Conservation (phyloP, 331 rosid species). For the Stylosanthes scabra region DNA sequence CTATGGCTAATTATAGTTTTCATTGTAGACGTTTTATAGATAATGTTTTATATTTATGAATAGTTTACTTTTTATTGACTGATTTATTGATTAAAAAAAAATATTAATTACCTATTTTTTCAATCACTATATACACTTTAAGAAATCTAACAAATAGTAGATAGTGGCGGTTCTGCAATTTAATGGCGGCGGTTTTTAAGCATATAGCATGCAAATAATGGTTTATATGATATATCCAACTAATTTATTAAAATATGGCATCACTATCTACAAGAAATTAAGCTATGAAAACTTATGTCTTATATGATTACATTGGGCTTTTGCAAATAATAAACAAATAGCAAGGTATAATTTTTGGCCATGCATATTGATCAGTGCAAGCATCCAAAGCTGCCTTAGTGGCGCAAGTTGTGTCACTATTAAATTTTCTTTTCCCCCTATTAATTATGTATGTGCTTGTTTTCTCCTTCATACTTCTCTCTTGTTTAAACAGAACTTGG, state of each 20-base stretch:
- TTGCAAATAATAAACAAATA: constrained; percentile 3
- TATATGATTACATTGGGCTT: neutral
- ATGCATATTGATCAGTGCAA: neutral
- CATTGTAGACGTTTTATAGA: too few relatives aligned
- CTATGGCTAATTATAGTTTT: too few relatives aligned
- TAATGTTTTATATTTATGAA: too few relatives aligned
- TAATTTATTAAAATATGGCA: neutral
- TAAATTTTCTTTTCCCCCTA: too few relatives aligned
- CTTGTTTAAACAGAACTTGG: neutral
- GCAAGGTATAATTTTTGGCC: neutral
- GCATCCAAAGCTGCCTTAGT: neutral
- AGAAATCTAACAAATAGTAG: too few relatives aligned
- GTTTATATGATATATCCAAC: neutral
- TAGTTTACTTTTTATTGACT: too few relatives aligned
- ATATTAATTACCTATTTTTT: too few relatives aligned
- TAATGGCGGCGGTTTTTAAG: too few relatives aligned
- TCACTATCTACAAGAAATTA: neutral
- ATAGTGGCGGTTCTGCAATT: too few relatives aligned
- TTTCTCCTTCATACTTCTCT: neutral
- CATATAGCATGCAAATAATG: too few relatives aligned
- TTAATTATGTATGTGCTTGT: neutral
- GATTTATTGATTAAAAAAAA: too few relatives aligned
- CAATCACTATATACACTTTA: too few relatives aligned
- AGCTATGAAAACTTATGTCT: neutral
- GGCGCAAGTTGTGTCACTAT: neutral